These are phyloP conservation scores for Lathyrus aphaca DNA, from an alignment of 306 rosid species.

Conservation along the genomic window DNA sequence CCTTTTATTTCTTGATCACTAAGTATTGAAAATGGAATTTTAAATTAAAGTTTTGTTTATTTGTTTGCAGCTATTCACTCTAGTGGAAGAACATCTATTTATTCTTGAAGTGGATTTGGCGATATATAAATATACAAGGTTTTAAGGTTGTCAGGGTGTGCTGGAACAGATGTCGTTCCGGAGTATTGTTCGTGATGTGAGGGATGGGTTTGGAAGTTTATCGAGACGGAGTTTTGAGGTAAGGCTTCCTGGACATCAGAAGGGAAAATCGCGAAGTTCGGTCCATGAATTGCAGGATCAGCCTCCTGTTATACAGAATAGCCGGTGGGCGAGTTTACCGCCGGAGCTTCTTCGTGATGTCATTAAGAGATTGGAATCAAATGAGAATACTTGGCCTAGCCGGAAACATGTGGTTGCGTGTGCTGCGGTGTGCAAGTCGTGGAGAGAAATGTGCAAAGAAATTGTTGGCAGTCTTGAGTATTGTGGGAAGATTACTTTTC, in stretches of 20 bases:
- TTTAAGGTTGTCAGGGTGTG: conserved; percentile 40
- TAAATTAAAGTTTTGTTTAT: conserved; percentile 47
- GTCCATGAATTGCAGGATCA: conserved; percentile 76
- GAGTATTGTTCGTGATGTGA: conserved; percentile 89
- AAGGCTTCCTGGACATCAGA: conserved; percentile 76
- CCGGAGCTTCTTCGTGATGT: conserved; percentile 94
- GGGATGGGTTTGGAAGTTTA: conserved; percentile 93
- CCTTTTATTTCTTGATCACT: conserved; percentile 55
- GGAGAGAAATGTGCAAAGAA: conserved; percentile 98
- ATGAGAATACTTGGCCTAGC: conserved; percentile 90
- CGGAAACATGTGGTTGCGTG: conserved; percentile 86
- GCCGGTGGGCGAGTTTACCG: conserved; percentile 94
- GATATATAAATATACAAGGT: conserved; percentile 35
- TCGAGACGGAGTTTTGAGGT: conserved; percentile 89
- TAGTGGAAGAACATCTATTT: conserved; percentile 29
- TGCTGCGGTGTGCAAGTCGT: conserved; percentile 89
- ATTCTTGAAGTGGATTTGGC: conserved; percentile 31
- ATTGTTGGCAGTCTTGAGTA: conserved; percentile 81
- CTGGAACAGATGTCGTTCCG: conserved; percentile 84
- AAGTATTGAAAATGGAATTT: conserved; percentile 51
- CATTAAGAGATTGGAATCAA: conserved; percentile 82
- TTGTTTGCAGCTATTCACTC: conserved; percentile 57
- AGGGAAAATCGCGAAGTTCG: conserved; percentile 78
- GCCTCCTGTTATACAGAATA: conserved; percentile 64
- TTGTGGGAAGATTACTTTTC: conserved; percentile 91